Evolutionary conservation across 768 basidiomycete genomes (phyloP), one percentile per base, ranked within the genome.

Genomic region (Exidia glandulosa): DNA sequence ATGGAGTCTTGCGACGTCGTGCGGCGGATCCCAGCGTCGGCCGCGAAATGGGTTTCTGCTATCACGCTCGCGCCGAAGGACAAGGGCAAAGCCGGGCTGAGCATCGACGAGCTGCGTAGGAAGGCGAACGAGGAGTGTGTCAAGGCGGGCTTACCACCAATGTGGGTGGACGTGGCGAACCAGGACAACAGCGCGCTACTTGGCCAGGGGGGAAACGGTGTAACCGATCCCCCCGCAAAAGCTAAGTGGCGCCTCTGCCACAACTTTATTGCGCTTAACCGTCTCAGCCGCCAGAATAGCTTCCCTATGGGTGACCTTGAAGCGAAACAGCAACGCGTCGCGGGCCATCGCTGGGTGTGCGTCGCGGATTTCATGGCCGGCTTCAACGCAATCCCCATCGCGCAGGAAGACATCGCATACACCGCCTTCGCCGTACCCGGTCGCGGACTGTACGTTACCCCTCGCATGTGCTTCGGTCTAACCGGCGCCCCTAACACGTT

Each of bases 211-310:
- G n/a, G n/a, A n/a, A n/a, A n/a, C n/a, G n/a, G n/a, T n/a, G n/a
- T n/a, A n/a, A n/a, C n/a, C n/a, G n/a, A n/a, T n/a, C n/a, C n/a
- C n/a, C n/a, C 54, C 2, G 60, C 62, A 12, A 31, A 55, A 23
- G 30, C 23, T 6, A 73, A 74, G 45, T 78, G 72, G 74, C n/a
- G 73, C 2, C 63, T 77, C 0, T 75, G 73, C 62, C 75, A 75
- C 45, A 73, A 73, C 57, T 79, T 74, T 54, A 61, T 41, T 78
- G 75, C 66, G 70, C n/a, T n/a, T n/a, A n/a, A n/a, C n/a, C n/a
- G n/a, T n/a, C n/a, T n/a, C n/a, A n/a, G n/a, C n/a, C n/a, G n/a
- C n/a, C n/a, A n/a, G n/a, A n/a, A n/a, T n/a, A n/a, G n/a, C n/a
- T n/a, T n/a, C n/a, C n/a, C n/a, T n/a, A n/a, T n/a, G n/a, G n/a